Conservation (phyloP, 441 rosid genomes). For the Syzygium syzygioides region DNA sequence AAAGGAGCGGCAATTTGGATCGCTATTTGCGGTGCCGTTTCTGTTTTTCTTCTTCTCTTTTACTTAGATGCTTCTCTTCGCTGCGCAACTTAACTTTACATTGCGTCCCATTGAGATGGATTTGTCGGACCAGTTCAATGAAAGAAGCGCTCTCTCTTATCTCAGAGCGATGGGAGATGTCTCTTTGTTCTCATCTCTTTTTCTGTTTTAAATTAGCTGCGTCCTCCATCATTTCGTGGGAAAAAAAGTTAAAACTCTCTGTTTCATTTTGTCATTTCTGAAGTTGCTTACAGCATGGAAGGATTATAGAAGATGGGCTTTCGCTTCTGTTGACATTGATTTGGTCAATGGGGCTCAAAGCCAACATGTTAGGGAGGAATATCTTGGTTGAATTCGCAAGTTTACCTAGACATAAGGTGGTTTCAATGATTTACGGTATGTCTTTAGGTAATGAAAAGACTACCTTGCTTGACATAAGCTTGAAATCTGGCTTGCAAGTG, state of each 20-base stretch:
- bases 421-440: not conserved
- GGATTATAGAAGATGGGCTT: not conserved
- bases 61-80: not conserved
- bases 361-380: not conserved
- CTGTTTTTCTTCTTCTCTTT: not conserved
- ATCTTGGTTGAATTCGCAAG: not conserved
- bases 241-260: not conserved
- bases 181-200: not conserved
- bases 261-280: not conserved
- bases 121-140: not conserved
- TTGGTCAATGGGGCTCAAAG: not conserved
- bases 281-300: not conserved
- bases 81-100: not conserved
- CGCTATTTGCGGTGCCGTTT: not conserved
- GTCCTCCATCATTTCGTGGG: not conserved
- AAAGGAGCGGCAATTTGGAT: not conserved
- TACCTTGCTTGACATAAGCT: not conserved
- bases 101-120: not conserved
- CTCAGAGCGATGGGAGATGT: not conserved
- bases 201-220: not conserved
- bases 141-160: not conserved
- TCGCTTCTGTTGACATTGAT: not conserved
- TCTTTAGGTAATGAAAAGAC: not conserved
- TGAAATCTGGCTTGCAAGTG: too few relatives aligned
- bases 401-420: not conserved